Conservation (phyloP, 345 rosid species). For the Aquilaria sinensis region DNA sequence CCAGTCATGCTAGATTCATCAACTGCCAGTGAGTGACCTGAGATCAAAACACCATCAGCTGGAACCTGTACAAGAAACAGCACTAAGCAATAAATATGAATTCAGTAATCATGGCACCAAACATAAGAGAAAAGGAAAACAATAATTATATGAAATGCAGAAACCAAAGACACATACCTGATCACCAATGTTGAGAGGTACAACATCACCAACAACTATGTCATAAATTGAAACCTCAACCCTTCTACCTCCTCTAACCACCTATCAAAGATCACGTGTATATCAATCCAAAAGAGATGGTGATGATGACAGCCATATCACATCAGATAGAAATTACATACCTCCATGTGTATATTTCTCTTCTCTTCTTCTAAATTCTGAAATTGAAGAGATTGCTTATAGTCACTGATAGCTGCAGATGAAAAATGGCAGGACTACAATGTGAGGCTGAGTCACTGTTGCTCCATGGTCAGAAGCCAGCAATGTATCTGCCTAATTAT, state of each 20-base stretch:
- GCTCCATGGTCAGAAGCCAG: too few species aligned
- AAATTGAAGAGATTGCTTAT: conserved; percentile 96
- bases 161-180: conserved; percentile 47
- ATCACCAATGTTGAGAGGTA: conserved; percentile 96
- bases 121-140: too few species aligned
- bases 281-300: conserved; percentile 8
- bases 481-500: too few species aligned
- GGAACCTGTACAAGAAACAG: conserved; percentile 53
- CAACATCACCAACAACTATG: conserved; percentile 86
- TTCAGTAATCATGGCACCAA: neutral
- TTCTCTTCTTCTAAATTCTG: conserved; percentile 93
- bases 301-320: conserved; percentile 7
- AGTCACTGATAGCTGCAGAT: conserved; percentile 86
- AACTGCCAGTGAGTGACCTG: conserved; percentile 78
- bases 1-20: conserved; percentile 99
- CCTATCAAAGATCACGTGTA: conserved; percentile 33
- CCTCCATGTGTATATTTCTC: conserved; percentile 92
- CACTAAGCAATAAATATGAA: conserved; percentile 6
- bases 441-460: too few species aligned
- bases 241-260: conserved; percentile 78
- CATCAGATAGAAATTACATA: conserved; percentile 17
- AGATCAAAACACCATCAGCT: conserved; percentile 84
- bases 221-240: conserved; percentile 87
- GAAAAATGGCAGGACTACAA: neutral
- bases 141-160: conserved; percentile 4